These are phyloP conservation scores for Penicillium sp. DNA, from an alignment of 2,329 filamentous ascomycete species.

Conservation along the genomic window DNA sequence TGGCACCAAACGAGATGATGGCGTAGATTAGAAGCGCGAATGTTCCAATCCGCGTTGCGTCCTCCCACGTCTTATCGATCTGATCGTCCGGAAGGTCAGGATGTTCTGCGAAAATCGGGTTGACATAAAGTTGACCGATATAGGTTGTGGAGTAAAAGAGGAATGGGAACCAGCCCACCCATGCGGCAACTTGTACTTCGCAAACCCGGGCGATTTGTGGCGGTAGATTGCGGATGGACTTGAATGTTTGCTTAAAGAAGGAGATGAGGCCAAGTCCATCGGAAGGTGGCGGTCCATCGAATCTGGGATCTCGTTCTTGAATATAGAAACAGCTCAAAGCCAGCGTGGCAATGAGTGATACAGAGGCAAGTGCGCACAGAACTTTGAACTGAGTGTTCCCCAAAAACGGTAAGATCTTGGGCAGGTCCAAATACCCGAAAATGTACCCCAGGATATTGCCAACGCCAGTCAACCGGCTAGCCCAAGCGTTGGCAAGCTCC, in stretches of 20 bases:
- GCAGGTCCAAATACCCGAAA: constrained; percentile 79
- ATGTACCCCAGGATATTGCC: constrained; percentile 91
- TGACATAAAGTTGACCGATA: constrained; percentile 86
- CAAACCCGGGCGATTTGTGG: constrained; percentile 81
- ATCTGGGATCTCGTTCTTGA: constrained; percentile 74
- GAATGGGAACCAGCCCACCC: constrained; percentile 95
- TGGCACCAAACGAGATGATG: constrained; percentile 76
- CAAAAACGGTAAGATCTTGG: constrained; percentile 71
- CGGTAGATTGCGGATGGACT: constrained; percentile 73
- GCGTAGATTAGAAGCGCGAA: constrained; percentile 88
- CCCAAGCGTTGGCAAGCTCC: constrained; percentile 91
- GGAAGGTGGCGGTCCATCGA: constrained; percentile 62
- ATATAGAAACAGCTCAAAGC: constrained; percentile 67
- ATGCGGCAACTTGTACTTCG: constrained; percentile 77
- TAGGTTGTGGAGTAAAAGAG: constrained; percentile 95
- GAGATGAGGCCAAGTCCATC: constrained; percentile 65
- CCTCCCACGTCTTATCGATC: constrained; percentile 76
- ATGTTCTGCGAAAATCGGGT: constrained; percentile 74
- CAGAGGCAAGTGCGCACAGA: constrained; percentile 78
- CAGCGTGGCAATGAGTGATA: constrained; percentile 69
- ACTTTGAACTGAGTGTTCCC: constrained; percentile 91
- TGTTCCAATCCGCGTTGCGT: constrained; percentile 81
- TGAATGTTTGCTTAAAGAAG: constrained; percentile 78
- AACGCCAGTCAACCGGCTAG: constrained; percentile 77
- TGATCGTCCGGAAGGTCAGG: constrained; percentile 74